Percentiles rank a stretch among this genome's conserved stretches.
Evolutionary conservation across 2,329 filamentous ascomycete species (phyloP).

Genomic region (Xylariaceae sp.): DNA sequence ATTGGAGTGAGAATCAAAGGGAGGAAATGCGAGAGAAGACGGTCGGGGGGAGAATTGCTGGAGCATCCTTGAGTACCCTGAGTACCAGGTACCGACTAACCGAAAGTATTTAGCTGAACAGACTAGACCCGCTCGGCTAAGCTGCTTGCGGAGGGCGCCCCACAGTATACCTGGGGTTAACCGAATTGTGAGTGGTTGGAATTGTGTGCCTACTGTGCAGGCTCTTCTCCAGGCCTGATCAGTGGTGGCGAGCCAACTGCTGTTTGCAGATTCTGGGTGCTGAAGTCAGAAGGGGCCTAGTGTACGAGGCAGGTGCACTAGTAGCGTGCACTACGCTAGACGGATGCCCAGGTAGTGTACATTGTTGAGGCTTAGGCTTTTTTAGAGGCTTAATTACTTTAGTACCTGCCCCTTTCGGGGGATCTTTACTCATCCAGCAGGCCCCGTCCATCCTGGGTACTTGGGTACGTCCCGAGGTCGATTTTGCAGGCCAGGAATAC

Average conservation of each 20-base stretch:
- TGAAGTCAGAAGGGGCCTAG: constrained; percentile 13
- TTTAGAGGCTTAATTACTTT: constrained; percentile 1
- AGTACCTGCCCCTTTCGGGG: constrained; percentile 9
- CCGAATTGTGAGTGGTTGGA: constrained; percentile 10
- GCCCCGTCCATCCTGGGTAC: no score
- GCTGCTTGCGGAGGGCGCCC: constrained; percentile 6
- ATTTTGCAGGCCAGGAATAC: neutral
- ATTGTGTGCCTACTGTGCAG: neutral
- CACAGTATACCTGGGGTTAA: constrained; percentile 2
- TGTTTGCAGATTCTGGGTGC: constrained; percentile 11
- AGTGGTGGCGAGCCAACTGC: constrained; percentile 12
- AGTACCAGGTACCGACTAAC: constrained; percentile 10
- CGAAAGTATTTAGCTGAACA: neutral
- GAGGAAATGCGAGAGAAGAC: constrained; percentile 30
- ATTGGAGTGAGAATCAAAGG: constrained; percentile 29
- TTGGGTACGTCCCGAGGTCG: no score
- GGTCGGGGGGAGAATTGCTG: constrained; percentile 26
- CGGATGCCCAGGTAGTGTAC: neutral
- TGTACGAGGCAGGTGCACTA: neutral
- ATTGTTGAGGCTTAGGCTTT: neutral
- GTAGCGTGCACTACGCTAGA: neutral
- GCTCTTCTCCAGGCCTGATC: constrained; percentile 3
- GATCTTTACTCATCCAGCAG: neutral
- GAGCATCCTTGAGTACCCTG: neutral
- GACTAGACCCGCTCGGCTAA: neutral